Evolutionary conservation across 352 stramenopile genomes (phyloP), one percentile per base, ranked within the genome.

Genomic region (Globisporangium nunn): DNA sequence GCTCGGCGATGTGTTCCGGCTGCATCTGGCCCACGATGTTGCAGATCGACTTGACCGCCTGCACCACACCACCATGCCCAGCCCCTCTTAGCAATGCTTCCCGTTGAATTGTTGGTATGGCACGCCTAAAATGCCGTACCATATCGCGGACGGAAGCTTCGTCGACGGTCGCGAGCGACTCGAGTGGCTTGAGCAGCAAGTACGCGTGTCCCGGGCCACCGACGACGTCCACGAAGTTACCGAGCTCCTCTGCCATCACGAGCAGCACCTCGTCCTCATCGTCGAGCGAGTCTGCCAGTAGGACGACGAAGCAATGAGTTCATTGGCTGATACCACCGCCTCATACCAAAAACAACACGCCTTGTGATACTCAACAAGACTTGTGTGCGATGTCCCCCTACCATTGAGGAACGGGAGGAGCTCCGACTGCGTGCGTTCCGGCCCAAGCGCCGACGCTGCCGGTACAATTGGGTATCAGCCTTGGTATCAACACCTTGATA

Each of bases 201-300:
- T 96, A 82, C 12, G 92, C 88, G 63, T 97, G 70, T 23, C 76
- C 57, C 2, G 77, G 64, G 5, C 96, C 96, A 31, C 97, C 97
- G 1, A 99, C 83, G 41, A 96, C 75, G n/a, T 91, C 75, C 7
- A 87, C 76, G 37, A 98, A 91, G 54, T 77, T 90, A 54, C 87
- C 91, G 8, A 98, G 63, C 55, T 97, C 82, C 63, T 98, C 90
- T 6, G 93, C 93, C 76, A 98, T 96, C 41, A 94, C 91, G 50
- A 98, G 66, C 48, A 99, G 70, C 35, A 99, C 95, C 68, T 99
- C 95, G 71, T 99, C 97, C 65, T 98, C 96, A 59, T 99, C 96
- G 63, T 99, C 96, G 17, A 98, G 84, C 15, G 87, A 97, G 60
- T 99, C 97, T 93, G 70, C 44, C 47, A 60, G 23, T 29, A 40